phyloP scores from a whole-genome alignment of 2,329 filamentous ascomycete genomes.

The Aspergillus sp. region DNA sequence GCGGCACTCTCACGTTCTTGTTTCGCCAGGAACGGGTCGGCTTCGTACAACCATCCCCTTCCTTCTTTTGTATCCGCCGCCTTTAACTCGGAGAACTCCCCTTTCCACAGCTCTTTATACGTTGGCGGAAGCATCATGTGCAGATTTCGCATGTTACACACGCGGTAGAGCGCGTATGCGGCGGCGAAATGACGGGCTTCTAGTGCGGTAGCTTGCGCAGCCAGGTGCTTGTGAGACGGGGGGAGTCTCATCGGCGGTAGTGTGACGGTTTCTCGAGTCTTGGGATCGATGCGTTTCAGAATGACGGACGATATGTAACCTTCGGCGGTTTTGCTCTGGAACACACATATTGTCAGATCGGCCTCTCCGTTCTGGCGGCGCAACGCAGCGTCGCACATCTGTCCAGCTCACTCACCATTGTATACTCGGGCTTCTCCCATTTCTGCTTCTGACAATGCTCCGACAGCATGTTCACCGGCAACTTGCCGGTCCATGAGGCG shows the following conservation, averaged over 20 bases:
- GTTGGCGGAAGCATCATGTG: constrained; percentile 91
- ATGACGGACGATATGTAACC: constrained; percentile 81
- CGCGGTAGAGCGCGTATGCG: constrained; percentile 84
- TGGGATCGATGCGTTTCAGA: constrained; percentile 69
- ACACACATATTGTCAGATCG: constrained; percentile 14
- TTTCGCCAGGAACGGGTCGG: constrained; percentile 83
- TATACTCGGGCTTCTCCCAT: constrained; percentile 93
- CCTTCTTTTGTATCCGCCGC: constrained; percentile 74
- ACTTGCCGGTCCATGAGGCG: constrained; percentile 93
- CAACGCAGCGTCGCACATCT: background rate
- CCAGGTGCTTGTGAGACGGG: constrained; percentile 70
- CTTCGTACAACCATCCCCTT: constrained; percentile 87
- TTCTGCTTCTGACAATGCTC: constrained; percentile 95
- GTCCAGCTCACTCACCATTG: constrained; percentile 57
- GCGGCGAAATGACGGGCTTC: constrained; percentile 94
- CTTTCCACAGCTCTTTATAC: constrained; percentile 87
- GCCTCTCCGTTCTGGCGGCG: background rate
- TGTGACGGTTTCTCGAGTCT: constrained; percentile 73
- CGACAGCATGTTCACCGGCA: constrained; percentile 88
- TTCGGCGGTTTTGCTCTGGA: constrained; percentile 64
- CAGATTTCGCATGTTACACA: constrained; percentile 93
- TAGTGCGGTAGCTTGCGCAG: constrained; percentile 73
- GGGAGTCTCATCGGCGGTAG: constrained; percentile 83
- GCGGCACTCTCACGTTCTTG: constrained; percentile 78
- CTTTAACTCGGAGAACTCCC: constrained; percentile 79